Base-by-base conservation (phyloP, 192 early-diverging fungal species). In the Backusella westeae region DNA sequence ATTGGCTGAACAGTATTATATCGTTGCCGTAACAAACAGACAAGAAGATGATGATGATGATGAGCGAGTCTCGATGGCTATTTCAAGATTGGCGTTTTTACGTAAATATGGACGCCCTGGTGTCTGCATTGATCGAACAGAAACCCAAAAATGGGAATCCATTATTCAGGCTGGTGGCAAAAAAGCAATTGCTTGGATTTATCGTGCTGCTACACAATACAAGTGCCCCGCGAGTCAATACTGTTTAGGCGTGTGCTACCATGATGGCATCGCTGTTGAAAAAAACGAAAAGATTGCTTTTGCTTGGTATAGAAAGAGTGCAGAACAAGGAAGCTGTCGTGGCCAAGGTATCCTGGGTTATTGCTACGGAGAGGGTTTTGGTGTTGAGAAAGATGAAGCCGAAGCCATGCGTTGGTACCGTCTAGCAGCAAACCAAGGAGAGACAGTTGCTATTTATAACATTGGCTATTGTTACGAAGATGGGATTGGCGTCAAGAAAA, bases 41-140 rank as follows among this genome's bases (percentile, higher is more conserved):
- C 32, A 32, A 78, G 66, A 76, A 34, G 78, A 89, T 41, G 93
- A 94, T 72, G 59, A 72, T 0, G 52, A 71, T 0, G 92, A 92
- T 17, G 94, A 92, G 3, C 77, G 82, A 69, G 80, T 90, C 70
- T 91, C 88, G 4, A 82, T 95, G 10, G 91, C 93, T 0, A 83
- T 86, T 36, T 85, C 88, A 23, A 86, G 93, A 15, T 75, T 95
- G 15, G 89, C 92, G 12, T 94, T 95, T 77, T 77, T 96, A 53
- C 85, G 94, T n/a, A 90, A 89, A 69, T 96, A 95, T 73, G 94
- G 94, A 69, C 88, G 93, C 1, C 94, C 94, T 23, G 83, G 81
- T 19, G 91, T 96, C 23, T 87, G 85, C 66, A 96, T 96, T 59
- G 89, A 96, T 79, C 86, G 91, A 34, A 83, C 89, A 19, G 94